These are phyloP conservation scores for Diaporthe longicolla DNA, from an alignment of 2,329 filamentous ascomycete species.

Conservation along the genomic window DNA sequence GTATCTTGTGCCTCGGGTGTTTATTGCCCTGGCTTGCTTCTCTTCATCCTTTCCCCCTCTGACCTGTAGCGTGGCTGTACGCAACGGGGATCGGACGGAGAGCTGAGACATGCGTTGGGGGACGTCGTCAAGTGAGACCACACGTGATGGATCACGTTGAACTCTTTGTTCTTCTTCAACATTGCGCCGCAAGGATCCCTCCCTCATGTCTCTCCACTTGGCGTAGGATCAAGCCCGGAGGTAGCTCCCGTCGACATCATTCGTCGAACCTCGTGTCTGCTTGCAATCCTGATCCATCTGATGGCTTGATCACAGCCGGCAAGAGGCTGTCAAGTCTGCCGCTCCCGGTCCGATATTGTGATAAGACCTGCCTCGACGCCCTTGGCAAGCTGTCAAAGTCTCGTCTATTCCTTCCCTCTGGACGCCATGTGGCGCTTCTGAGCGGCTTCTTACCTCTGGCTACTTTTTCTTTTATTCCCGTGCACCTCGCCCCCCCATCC, in stretches of 20 bases:
- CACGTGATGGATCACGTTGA: conserved; percentile 41
- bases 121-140: conserved; percentile 41
- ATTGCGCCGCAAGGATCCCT: conserved; percentile 11
- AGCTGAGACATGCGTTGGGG: conserved; percentile 36
- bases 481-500: neutral
- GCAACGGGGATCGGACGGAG: conserved; percentile 30
- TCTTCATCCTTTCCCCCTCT: neutral
- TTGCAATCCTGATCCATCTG: conserved; percentile 19
- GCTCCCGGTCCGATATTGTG: conserved; percentile 27
- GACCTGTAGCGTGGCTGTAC: conserved; percentile 32
- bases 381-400: conserved; percentile 33
- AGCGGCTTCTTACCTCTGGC: conserved; percentile 12
- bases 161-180: conserved; percentile 31
- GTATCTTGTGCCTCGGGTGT: neutral
- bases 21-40: neutral
- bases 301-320: conserved; percentile 17
- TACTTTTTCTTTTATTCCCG: conserved; percentile 26
- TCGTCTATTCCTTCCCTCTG: conserved; percentile 30
- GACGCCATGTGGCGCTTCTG: conserved; percentile 23
- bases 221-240: conserved; percentile 15
- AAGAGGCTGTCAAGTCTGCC: conserved; percentile 21
- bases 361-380: conserved; percentile 28
- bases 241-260: conserved; percentile 18
- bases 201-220: neutral
- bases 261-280: neutral